Conservation (phyloP, 805 yeast genomes). For the Yarrowia divulgata region DNA sequence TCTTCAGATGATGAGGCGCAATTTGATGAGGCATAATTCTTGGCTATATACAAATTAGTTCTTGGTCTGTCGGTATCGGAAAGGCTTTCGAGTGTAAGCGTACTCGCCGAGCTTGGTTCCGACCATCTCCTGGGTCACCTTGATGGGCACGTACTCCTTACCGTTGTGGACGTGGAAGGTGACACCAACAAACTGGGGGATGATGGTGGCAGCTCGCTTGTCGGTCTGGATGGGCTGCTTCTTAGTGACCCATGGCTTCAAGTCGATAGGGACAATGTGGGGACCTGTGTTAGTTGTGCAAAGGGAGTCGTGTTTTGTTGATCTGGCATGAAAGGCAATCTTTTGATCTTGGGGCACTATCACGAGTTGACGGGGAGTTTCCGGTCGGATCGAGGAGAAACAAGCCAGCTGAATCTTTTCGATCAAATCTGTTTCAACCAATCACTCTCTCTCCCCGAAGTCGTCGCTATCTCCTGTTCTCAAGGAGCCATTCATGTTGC, state of each 20-base stretch:
- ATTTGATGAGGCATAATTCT: background rate
- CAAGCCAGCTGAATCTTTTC: background rate
- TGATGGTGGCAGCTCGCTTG: conserved; percentile 90
- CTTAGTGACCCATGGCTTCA: conserved; percentile 79
- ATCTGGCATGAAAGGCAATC: background rate
- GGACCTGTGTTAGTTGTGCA: conserved; percentile 62
- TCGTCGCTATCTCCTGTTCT: background rate
- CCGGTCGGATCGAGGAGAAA: background rate
- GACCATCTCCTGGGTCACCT: conserved; percentile 93
- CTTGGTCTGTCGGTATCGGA: conserved; percentile 58
- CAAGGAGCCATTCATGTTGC: background rate
- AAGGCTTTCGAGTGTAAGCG: conserved; percentile 91
- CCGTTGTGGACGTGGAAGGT: conserved; percentile 97
- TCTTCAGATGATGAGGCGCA: too few species aligned
- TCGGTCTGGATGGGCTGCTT: conserved; percentile 93
- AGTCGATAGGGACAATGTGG: conserved; percentile 91
- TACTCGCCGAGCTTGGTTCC: conserved; percentile 95
- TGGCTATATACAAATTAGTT: conserved; percentile 39
- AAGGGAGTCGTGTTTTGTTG: background rate
- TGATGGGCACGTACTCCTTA: conserved; percentile 86
- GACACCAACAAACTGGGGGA: conserved; percentile 95
- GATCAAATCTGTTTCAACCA: background rate
- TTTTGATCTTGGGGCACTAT: background rate
- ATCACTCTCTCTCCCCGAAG: background rate
- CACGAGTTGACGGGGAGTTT: too few species aligned